These are phyloP conservation scores for Eimeria zaria DNA, from an alignment of 169 alveolate genomes.

Conservation along the genomic window DNA sequence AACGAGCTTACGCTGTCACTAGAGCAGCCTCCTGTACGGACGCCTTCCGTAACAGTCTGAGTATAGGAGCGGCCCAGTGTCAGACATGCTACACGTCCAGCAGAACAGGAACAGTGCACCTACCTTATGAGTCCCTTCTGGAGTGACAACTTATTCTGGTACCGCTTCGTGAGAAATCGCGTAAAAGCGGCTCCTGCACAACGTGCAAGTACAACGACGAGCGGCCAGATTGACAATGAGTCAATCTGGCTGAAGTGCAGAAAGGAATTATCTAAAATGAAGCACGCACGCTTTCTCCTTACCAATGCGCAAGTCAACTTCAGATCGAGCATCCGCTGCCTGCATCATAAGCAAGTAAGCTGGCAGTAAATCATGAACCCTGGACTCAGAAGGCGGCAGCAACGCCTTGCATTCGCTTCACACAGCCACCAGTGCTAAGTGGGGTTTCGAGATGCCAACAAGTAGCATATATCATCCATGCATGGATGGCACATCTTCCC, in stretches of 20 bases:
- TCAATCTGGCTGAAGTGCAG: neutral
- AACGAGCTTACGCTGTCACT: neutral
- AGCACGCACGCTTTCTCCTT: neutral
- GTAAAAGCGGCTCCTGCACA: constrained; percentile 95
- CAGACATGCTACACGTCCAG: neutral
- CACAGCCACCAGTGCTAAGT: neutral
- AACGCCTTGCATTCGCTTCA: neutral
- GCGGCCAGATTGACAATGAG: neutral
- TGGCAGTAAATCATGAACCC: neutral
- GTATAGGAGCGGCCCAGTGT: neutral
- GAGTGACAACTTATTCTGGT: constrained; percentile 86
- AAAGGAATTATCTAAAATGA: neutral
- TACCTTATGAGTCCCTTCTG: constrained; percentile 65
- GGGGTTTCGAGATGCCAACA: neutral
- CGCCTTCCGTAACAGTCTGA: neutral
- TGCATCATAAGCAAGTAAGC: neutral
- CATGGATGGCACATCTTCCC: neutral
- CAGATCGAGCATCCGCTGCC: constrained; percentile 97
- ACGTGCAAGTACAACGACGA: neutral
- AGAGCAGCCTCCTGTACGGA: neutral
- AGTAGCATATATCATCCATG: neutral
- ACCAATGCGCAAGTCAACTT: constrained; percentile 97
- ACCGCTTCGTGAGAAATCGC: constrained; percentile 94
- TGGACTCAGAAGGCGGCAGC: neutral
- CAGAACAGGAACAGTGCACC: neutral